These are phyloP conservation scores for Nitzschia palea DNA, from an alignment of 108 stramenopile genomes.

Conservation along the genomic window DNA sequence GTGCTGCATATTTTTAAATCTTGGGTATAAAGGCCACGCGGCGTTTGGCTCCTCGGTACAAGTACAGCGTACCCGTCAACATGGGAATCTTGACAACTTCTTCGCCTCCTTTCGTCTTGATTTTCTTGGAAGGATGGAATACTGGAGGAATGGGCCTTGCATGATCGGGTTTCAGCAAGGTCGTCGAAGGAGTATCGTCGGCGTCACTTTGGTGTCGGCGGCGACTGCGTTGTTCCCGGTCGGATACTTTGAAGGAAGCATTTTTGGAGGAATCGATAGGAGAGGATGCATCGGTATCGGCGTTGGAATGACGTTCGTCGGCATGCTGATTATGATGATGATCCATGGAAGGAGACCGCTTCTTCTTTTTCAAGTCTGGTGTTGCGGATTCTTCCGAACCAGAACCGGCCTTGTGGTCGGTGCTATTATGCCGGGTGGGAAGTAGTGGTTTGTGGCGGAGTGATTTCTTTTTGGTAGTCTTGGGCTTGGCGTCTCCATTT, in stretches of 20 bases:
- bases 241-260: not conserved
- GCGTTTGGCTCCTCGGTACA: slow-evolving; percentile 48
- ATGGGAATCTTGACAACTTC: slow-evolving; percentile 56
- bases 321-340: not conserved
- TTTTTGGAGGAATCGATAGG: not conserved
- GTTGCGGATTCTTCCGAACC: slow-evolving; percentile 11
- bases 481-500: not conserved
- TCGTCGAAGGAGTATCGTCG: not conserved
- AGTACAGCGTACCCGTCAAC: slow-evolving; percentile 61
- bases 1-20: too few relatives aligned
- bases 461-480: slow-evolving; percentile 8
- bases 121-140: slow-evolving; percentile 34
- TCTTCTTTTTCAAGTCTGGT: slow-evolving; percentile 7
- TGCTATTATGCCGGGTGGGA: not conserved
- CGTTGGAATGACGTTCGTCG: slow-evolving; percentile 3
- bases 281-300: slow-evolving; percentile 8
- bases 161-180: not conserved
- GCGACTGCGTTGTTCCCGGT: slow-evolving; percentile 22
- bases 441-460: not conserved
- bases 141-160: not conserved
- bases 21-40: slow-evolving; percentile 56
- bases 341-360: not conserved
- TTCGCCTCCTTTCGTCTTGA: slow-evolving; percentile 31
- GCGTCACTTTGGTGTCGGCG: slow-evolving; percentile 18
- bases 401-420: not conserved